A percentile compares a stretch with the other conserved stretches of the same genome.
phyloP scores from a whole-genome alignment of 441 rosid species.

The Theobroma grandiflorum region DNA sequence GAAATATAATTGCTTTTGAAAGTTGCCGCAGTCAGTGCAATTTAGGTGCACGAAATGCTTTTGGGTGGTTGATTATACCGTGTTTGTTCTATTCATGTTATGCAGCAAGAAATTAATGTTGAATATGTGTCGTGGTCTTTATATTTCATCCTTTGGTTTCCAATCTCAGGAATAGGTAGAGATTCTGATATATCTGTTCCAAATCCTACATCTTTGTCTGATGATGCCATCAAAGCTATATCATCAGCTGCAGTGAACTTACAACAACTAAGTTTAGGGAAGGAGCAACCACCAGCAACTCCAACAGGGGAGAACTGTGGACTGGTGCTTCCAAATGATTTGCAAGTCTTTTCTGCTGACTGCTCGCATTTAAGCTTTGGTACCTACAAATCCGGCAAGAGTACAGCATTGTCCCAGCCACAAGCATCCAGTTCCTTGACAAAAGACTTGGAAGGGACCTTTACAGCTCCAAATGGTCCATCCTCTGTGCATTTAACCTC shows the following conservation, averaged over 20 bases:
- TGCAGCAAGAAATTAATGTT: neutral
- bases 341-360: constrained; percentile 53
- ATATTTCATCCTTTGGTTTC: constrained; percentile 10
- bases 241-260: constrained; percentile 41
- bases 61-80: neutral
- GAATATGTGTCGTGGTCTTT: constrained; percentile 11
- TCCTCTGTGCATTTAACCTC: constrained; percentile 31
- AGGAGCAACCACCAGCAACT: constrained; percentile 31
- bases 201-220: constrained; percentile 30
- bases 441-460: constrained; percentile 31
- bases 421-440: constrained; percentile 30
- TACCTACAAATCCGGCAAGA: constrained; percentile 48
- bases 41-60: neutral
- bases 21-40: neutral
- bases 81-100: neutral
- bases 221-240: constrained; percentile 30
- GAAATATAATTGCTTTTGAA: constrained; percentile 11
- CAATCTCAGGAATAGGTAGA: constrained; percentile 33
- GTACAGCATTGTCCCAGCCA: constrained; percentile 25
- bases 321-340: constrained; percentile 55
- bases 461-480: constrained; percentile 31
- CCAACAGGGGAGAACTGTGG: constrained; percentile 31
- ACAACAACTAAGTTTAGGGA: constrained; percentile 42
- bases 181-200: constrained; percentile 24
- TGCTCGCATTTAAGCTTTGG: constrained; percentile 66